Evolutionary conservation across 1,284 basidiomycete species (phyloP).

Genomic region (Malassezia globosa): DNA sequence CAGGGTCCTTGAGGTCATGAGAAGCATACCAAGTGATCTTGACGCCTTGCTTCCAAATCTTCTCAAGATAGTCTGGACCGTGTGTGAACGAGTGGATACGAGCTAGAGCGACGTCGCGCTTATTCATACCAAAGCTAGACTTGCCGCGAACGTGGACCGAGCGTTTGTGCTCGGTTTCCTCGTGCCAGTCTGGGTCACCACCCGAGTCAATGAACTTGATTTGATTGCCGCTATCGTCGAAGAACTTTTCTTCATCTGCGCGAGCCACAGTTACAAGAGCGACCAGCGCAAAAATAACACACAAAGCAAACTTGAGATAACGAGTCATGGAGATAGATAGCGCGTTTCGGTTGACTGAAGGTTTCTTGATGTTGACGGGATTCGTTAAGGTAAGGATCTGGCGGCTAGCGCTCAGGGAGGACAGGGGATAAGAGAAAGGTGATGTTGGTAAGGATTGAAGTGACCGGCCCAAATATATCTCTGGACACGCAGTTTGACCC

Average conservation of each 20-base stretch:
- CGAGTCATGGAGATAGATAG: constrained; percentile 13
- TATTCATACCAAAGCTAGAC: constrained; percentile 18
- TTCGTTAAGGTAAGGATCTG: background rate
- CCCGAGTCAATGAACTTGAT: constrained; percentile 30
- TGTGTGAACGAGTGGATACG: constrained; percentile 17
- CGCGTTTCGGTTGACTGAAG: too few species aligned
- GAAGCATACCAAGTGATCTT: constrained; percentile 42
- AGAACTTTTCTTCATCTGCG: constrained; percentile 12
- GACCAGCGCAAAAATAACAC: constrained; percentile 1
- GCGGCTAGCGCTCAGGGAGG: constrained; percentile 12
- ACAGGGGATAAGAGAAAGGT: background rate
- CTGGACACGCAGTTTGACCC: too few species aligned
- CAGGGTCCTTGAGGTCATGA: constrained; percentile 35
- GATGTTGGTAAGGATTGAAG: too few species aligned
- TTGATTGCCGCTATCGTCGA: constrained; percentile 28
- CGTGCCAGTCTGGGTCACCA: constrained; percentile 25
- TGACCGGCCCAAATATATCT: too few species aligned
- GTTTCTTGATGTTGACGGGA: background rate
- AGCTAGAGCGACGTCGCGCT: constrained; percentile 20
- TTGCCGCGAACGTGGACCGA: constrained; percentile 19
- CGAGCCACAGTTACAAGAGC: constrained; percentile 8
- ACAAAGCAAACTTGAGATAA: constrained; percentile 14
- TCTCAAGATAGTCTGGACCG: constrained; percentile 15
- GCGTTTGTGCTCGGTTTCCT: constrained; percentile 24
- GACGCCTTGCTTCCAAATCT: constrained; percentile 19